Evolutionary conservation across 805 yeast genomes (phyloP).

Genomic region (Kuraishia cidri): DNA sequence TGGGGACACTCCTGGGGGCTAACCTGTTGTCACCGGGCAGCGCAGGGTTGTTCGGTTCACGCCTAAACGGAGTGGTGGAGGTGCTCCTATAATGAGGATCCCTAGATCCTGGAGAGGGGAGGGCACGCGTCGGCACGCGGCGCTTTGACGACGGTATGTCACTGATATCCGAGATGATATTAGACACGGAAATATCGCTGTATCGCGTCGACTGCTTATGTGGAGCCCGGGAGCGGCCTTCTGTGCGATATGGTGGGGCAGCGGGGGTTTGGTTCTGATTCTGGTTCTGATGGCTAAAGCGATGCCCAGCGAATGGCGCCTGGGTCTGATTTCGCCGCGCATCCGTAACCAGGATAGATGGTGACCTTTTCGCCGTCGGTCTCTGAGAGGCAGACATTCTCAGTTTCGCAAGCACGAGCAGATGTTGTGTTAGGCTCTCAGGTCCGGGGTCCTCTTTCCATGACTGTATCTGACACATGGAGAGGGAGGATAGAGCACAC

Average conservation of each 20-base stretch:
- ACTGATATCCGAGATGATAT: slow-evolving; percentile 65
- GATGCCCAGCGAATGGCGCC: slow-evolving; percentile 77
- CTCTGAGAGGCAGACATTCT: slow-evolving; percentile 10
- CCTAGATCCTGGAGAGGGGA: slow-evolving; percentile 9
- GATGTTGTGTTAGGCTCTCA: too few relatives aligned
- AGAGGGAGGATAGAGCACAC: too few relatives aligned
- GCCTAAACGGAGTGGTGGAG: not conserved
- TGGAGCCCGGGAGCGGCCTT: not conserved
- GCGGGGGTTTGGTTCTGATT: too few relatives aligned
- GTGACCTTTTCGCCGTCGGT: slow-evolving; percentile 80
- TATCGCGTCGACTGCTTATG: slow-evolving; percentile 26
- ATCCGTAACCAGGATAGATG: slow-evolving; percentile 90
- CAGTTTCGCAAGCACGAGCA: too few relatives aligned
- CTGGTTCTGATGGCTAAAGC: slow-evolving; percentile 18
- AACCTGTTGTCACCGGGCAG: slow-evolving; percentile 7
- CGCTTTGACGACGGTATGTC: slow-evolving; percentile 83
- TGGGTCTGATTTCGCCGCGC: slow-evolving; percentile 47
- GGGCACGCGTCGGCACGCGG: slow-evolving; percentile 28
- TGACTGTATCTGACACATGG: too few relatives aligned
- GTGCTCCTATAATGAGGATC: slow-evolving; percentile 4
- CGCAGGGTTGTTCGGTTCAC: not conserved
- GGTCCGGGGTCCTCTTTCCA: too few relatives aligned
- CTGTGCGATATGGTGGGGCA: not conserved
- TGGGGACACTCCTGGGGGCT: slow-evolving; percentile 26
- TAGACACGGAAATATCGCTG: slow-evolving; percentile 75